Base-by-base conservation (phyloP, 176 grass and related monocot genomes). In the Triticum timopheevii region DNA sequence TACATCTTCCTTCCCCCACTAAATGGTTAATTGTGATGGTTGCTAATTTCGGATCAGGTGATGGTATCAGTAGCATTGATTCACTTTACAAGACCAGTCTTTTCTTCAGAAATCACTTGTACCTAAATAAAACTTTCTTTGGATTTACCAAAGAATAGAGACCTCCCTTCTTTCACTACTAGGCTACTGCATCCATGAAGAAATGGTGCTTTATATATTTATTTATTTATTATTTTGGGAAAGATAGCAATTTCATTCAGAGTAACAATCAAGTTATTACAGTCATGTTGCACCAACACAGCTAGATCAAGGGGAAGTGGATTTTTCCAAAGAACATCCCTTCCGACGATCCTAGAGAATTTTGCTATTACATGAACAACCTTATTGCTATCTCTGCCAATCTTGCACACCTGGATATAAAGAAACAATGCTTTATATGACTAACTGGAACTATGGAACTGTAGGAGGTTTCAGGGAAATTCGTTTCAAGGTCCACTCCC, bases 401-500 rank as follows among this genome's bases (percentile, higher is more conserved):
- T 15, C 13, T 49, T 15, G 13, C 45, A 49, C 45, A 49, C 45
- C 13, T 49, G 45, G 1, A 49, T 49, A 27, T 81, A n/a, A 74
- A 66, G 7, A 85, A 80, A 33, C 45, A 4, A 61, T 75, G 10
- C 16, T 84, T 27, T 27, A 7, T 62, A 61, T 73, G 34, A 40
- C 56, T 62, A 40, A 62, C 61, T 88, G 6, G 44, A 83, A 69
- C 13, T 31, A 73, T 87, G 27, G 65, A 76, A 84, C 81, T 76
- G 39, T 76, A 97, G 92, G 90, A 81, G 83, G 62, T 89, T 97
- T 61, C 92, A 97, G 66, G 92, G 92, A 50, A 97, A 89, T 87
- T 91, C 88, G 74, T 92, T 94, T 68, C 27, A 87, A 89, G 90
- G 92, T 61, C 92, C 92, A n/a, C 86, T 97, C 80, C 95, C 95